Evolutionary conservation across 768 basidiomycete genomes (phyloP).

Genomic region (Gelatoporia subvermispora): DNA sequence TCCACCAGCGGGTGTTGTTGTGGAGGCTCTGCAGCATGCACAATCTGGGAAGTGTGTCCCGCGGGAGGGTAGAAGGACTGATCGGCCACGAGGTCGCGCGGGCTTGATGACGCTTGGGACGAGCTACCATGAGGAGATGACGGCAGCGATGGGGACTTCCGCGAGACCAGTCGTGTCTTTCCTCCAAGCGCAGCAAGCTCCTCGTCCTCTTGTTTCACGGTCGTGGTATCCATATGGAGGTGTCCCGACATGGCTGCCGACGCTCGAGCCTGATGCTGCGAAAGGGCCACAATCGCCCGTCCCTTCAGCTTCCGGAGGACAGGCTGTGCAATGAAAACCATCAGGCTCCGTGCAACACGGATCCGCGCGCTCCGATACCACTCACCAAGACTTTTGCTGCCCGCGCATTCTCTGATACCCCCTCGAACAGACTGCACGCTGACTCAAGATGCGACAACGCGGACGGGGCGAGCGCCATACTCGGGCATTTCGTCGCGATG

Average conservation of each 20-base stretch:
- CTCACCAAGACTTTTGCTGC: conserved; percentile 57
- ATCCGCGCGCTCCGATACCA: conserved; percentile 8
- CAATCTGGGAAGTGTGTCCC: not conserved
- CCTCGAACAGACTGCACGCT: conserved; percentile 52
- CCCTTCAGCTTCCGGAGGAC: conserved; percentile 54
- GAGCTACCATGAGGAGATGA: conserved; percentile 13
- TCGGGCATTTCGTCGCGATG: conserved; percentile 56
- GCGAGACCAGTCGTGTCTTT: conserved; percentile 55
- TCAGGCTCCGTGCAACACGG: not conserved
- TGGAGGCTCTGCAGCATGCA: not conserved
- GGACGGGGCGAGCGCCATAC: conserved; percentile 60
- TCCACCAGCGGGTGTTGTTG: conserved; percentile 1
- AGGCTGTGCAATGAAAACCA: conserved; percentile 35
- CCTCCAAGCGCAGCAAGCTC: conserved; percentile 59
- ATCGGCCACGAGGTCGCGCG: conserved; percentile 1
- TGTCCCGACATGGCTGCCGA: conserved; percentile 22
- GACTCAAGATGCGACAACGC: conserved; percentile 66
- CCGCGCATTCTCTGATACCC: conserved; percentile 43
- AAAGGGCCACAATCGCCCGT: conserved; percentile 37
- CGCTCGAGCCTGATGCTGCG: conserved; percentile 26
- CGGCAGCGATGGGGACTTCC: conserved; percentile 43
- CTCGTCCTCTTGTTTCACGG: conserved; percentile 55
- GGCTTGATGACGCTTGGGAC: conserved; percentile 10
- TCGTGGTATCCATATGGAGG: conserved; percentile 29
- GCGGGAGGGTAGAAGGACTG: not conserved